Percentiles rank a stretch among this genome's conserved stretches.
Conservation (phyloP, 106 monocot genomes). For the Acanthochlamys bracteata region DNA sequence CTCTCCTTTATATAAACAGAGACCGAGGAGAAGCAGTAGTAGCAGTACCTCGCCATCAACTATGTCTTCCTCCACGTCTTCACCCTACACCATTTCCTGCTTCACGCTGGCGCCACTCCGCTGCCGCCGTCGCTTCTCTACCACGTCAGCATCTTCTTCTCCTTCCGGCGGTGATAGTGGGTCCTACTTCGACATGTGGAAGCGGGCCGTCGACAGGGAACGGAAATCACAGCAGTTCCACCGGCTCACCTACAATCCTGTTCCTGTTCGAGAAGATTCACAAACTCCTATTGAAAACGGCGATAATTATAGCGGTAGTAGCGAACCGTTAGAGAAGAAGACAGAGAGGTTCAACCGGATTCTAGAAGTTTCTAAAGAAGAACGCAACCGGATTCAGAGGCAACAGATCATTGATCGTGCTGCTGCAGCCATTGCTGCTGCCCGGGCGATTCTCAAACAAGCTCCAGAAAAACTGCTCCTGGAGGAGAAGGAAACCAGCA, state of each 20-base stretch:
- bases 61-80: too few species aligned
- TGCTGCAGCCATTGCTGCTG: conserved; percentile 75
- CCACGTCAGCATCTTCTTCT: neutral
- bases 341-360: conserved; percentile 60
- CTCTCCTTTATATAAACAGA: too few species aligned
- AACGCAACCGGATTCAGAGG: conserved; percentile 56
- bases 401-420: conserved; percentile 83
- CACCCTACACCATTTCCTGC: too few species aligned
- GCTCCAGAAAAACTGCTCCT: neutral
- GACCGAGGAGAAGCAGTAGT: too few species aligned
- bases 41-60: too few species aligned
- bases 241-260: conserved; percentile 3
- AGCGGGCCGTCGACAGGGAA: conserved; percentile 51
- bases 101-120: too few species aligned
- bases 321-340: conserved; percentile 30
- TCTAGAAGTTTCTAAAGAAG: conserved; percentile 55
- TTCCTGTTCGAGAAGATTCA: neutral
- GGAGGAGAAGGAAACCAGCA: too few species aligned
- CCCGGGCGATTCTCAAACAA: conserved; percentile 50
- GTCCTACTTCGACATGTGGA: conserved; percentile 86
- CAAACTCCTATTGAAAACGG: neutral
- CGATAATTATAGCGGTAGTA: neutral
- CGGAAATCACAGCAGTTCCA: conserved; percentile 20
- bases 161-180: conserved; percentile 4
- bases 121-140: too few species aligned